phyloP scores from a whole-genome alignment of 495 filamentous ascomycete genomes.

The Daldinia childiae region DNA sequence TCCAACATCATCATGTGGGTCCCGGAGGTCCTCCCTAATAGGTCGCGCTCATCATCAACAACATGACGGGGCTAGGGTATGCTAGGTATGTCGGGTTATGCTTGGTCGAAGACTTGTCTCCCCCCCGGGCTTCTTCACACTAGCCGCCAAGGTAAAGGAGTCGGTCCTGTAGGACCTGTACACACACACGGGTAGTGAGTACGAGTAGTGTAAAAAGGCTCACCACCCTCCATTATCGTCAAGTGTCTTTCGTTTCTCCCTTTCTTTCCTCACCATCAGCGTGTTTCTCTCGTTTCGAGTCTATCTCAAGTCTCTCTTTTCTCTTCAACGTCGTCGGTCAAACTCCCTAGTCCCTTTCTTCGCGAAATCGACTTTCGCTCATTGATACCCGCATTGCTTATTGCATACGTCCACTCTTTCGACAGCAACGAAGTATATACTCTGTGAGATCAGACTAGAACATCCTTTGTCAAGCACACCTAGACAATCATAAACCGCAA shows the following conservation, averaged over 20 bases:
- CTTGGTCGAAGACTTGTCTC: constrained; percentile 15
- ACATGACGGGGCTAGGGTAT: constrained; percentile 31
- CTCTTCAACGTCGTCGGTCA: constrained; percentile 45
- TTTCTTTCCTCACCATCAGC: constrained; percentile 39
- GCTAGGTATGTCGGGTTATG: background rate
- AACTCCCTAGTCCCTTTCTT: constrained; percentile 36
- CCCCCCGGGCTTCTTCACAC: constrained; percentile 18
- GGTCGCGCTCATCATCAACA: constrained; percentile 27
- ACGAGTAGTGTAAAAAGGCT: constrained; percentile 33
- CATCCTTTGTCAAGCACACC: constrained; percentile 32
- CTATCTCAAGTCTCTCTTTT: constrained; percentile 49
- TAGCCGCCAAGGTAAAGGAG: constrained; percentile 38
- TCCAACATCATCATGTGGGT: constrained; percentile 34
- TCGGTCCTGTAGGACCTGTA: constrained; percentile 14
- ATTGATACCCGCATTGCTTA: constrained; percentile 42
- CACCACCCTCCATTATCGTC: constrained; percentile 32
- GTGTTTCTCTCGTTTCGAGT: constrained; percentile 40
- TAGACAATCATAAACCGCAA: constrained; percentile 23
- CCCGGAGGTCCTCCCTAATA: constrained; percentile 34
- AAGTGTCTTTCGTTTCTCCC: constrained; percentile 30
- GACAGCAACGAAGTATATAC: constrained; percentile 46
- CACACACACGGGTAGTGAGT: background rate
- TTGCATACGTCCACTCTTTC: constrained; percentile 49
- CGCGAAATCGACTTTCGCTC: constrained; percentile 62
- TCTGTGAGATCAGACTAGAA: constrained; percentile 43